A percentile compares a stretch with the other conserved stretches of the same genome.
phyloP scores from a whole-genome alignment of 2,329 filamentous ascomycete species.

The Alternaria sp. region DNA sequence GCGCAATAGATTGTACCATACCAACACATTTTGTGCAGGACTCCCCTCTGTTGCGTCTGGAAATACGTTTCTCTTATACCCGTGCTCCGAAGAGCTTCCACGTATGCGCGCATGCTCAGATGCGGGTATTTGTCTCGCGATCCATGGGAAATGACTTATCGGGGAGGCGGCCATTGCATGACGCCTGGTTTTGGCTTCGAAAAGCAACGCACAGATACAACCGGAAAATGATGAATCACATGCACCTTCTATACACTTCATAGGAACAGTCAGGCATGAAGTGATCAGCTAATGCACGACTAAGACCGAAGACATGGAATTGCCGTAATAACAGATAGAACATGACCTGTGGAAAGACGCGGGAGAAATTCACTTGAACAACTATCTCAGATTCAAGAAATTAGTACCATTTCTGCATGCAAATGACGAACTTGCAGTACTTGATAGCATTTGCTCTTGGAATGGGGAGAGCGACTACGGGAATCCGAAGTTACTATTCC shows the following conservation, averaged over 20 bases:
- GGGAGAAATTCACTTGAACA: too few species aligned
- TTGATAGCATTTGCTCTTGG: background rate
- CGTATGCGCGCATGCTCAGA: background rate
- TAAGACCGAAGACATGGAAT: background rate
- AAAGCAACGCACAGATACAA: background rate
- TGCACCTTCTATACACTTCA: background rate
- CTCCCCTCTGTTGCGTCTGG: slow-evolving; percentile 11
- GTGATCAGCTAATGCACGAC: background rate
- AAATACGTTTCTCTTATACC: background rate
- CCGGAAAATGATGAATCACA: background rate
- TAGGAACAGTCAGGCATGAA: background rate
- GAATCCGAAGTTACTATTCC: background rate
- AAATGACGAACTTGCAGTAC: background rate
- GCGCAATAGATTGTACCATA: slow-evolving; percentile 52
- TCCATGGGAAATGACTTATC: background rate
- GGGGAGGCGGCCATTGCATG: background rate
- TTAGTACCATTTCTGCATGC: background rate
- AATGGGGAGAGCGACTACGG: background rate
- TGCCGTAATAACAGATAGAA: background rate
- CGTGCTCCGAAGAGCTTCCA: background rate
- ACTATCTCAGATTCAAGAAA: too few species aligned
- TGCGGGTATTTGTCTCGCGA: background rate
- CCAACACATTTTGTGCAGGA: slow-evolving; percentile 30
- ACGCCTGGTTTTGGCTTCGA: background rate
- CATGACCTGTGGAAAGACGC: too few species aligned